Evolutionary conservation across 2,329 filamentous ascomycete genomes (phyloP).

Genomic region (Colletotrichum paranaense): DNA sequence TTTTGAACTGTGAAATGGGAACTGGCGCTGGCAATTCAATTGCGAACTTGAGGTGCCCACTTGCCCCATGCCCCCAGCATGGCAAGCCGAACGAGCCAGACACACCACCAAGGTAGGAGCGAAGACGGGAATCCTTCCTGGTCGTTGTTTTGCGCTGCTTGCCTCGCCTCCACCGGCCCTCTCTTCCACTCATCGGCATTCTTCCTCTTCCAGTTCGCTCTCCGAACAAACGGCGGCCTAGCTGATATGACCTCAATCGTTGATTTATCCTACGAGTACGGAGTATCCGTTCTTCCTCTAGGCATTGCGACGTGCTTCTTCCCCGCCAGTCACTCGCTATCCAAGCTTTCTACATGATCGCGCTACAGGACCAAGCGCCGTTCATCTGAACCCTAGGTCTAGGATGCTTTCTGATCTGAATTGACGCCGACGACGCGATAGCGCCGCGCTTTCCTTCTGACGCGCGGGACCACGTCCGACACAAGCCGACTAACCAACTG

Average conservation of each 20-base stretch:
- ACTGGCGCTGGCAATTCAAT: neutral
- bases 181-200: slow-evolving; percentile 10
- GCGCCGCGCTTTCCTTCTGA: slow-evolving; percentile 23
- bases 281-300: neutral
- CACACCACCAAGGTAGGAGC: slow-evolving; percentile 19
- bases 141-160: neutral
- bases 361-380: neutral
- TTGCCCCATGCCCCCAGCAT: neutral
- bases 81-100: neutral
- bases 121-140: slow-evolving; percentile 12
- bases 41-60: neutral
- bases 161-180: slow-evolving; percentile 5
- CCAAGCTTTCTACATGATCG: neutral
- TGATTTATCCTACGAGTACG: neutral
- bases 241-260: neutral
- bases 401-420: neutral
- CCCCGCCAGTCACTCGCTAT: neutral
- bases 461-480: slow-evolving; percentile 10
- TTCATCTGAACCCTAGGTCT: slow-evolving; percentile 10
- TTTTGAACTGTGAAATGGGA: neutral
- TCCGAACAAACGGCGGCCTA: slow-evolving; percentile 3
- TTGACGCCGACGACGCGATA: slow-evolving; percentile 23
- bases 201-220: slow-evolving; percentile 19
- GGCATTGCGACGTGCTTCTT: neutral
- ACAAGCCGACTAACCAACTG: slow-evolving; percentile 11